Conservation (phyloP, 345 rosid species). For the Dimocarpus longan region DNA sequence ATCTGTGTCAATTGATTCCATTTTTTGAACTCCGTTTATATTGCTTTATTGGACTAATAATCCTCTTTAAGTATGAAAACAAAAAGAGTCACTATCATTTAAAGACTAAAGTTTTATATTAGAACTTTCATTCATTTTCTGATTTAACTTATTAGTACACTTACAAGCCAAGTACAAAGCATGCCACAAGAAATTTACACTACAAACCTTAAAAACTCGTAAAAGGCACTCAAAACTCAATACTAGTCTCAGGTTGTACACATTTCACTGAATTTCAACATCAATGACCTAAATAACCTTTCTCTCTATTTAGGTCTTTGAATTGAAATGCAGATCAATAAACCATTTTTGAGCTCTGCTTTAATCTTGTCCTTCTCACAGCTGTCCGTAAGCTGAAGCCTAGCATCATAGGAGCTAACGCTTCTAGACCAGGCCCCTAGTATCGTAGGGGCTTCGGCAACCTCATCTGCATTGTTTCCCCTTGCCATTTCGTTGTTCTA, state of each 20-base stretch:
- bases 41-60: too few relatives aligned
- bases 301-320: conserved; percentile 63
- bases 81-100: too few relatives aligned
- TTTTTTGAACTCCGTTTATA: too few relatives aligned
- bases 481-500: too few relatives aligned
- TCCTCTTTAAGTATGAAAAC: too few relatives aligned
- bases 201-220: not conserved
- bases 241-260: not conserved
- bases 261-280: conserved; percentile 40
- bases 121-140: not conserved
- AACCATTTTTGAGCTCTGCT: conserved; percentile 79
- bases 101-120: not conserved
- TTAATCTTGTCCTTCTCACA: conserved; percentile 60
- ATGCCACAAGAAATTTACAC: too few relatives aligned
- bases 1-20: too few relatives aligned
- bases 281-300: conserved; percentile 51
- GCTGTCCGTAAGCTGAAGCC: conserved; percentile 59
- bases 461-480: too few relatives aligned
- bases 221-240: not conserved
- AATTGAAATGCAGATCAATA: conserved; percentile 50
- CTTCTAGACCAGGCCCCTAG: conserved; percentile 41
- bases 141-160: not conserved
- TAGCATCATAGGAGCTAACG: conserved; percentile 50
- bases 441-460: too few relatives aligned
- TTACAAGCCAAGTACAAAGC: not conserved